These are phyloP conservation scores for Lasiosphaeria hispida DNA, from an alignment of 495 filamentous ascomycete species.

Conservation along the genomic window DNA sequence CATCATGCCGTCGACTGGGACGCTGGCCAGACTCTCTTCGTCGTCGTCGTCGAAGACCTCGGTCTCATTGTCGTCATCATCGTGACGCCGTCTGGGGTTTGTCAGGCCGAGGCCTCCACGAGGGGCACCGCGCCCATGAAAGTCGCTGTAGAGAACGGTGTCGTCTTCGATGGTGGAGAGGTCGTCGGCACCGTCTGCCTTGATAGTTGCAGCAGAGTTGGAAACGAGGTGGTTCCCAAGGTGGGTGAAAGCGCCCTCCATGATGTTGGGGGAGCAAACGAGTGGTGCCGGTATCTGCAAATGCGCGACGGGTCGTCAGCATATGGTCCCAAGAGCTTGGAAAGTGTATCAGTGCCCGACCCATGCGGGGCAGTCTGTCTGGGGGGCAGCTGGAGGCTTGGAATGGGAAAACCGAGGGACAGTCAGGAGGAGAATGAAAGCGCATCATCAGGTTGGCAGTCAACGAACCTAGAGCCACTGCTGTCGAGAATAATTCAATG, in stretches of 20 bases:
- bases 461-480: slow-evolving; percentile 14
- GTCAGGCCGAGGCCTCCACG: slow-evolving; percentile 42
- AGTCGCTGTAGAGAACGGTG: slow-evolving; percentile 63
- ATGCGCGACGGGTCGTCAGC: slow-evolving; percentile 11
- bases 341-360: not conserved
- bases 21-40: slow-evolving; percentile 85
- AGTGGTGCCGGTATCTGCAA: slow-evolving; percentile 19
- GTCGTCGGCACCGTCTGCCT: slow-evolving; percentile 62
- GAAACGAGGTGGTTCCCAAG: slow-evolving; percentile 78
- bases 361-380: too few species aligned
- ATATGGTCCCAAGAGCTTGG: not conserved
- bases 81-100: slow-evolving; percentile 58
- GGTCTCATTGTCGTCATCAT: slow-evolving; percentile 84
- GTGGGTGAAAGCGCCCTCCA: slow-evolving; percentile 85
- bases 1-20: slow-evolving; percentile 66
- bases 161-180: slow-evolving; percentile 71
- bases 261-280: slow-evolving; percentile 32
- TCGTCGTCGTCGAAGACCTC: slow-evolving; percentile 88
- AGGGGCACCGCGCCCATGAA: slow-evolving; percentile 56
- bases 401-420: not conserved
- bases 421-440: not conserved
- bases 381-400: not conserved
- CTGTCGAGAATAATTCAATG: slow-evolving; percentile 9
- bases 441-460: not conserved
- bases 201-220: slow-evolving; percentile 69